These are phyloP conservation scores for Geotrichum carabidarum DNA, from an alignment of 1,139 yeast genomes.

Conservation along the genomic window DNA sequence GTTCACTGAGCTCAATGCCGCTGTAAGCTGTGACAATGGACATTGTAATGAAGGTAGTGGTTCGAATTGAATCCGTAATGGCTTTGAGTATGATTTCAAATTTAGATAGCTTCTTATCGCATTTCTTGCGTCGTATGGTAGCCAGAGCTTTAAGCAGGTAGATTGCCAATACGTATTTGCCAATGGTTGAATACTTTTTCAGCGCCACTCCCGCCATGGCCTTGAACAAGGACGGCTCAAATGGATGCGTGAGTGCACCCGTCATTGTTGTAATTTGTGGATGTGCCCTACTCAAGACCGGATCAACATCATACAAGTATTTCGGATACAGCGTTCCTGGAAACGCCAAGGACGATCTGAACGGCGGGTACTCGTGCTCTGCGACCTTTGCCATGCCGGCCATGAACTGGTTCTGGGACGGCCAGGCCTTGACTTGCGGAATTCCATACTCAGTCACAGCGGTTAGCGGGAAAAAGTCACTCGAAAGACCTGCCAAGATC, in stretches of 20 bases:
- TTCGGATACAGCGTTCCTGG: slow-evolving; percentile 19
- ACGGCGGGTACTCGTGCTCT: slow-evolving; percentile 33
- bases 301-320: slow-evolving; percentile 27
- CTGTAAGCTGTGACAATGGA: slow-evolving; percentile 39
- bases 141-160: slow-evolving; percentile 22
- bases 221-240: slow-evolving; percentile 29
- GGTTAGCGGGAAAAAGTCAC: slow-evolving; percentile 26
- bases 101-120: slow-evolving; percentile 3
- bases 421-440: not conserved
- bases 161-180: slow-evolving; percentile 32
- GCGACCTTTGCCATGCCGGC: slow-evolving; percentile 34
- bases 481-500: slow-evolving; percentile 3
- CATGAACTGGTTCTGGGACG: slow-evolving; percentile 25
- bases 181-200: slow-evolving; percentile 29
- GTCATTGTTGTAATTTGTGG: slow-evolving; percentile 36
- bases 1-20: slow-evolving; percentile 37
- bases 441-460: not conserved
- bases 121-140: slow-evolving; percentile 15
- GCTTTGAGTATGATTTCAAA: slow-evolving; percentile 20
- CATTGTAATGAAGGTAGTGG: slow-evolving; percentile 36
- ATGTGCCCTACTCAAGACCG: slow-evolving; percentile 36
- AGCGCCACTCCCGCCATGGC: slow-evolving; percentile 29
- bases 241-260: slow-evolving; percentile 39
- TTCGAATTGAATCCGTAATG: slow-evolving; percentile 27
- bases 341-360: slow-evolving; percentile 35